A percentile compares a stretch with the other conserved stretches of the same genome.
These are phyloP conservation scores for Mucor ambiguus DNA, from an alignment of 371 early-diverging fungal genomes.

Conservation along the genomic window DNA sequence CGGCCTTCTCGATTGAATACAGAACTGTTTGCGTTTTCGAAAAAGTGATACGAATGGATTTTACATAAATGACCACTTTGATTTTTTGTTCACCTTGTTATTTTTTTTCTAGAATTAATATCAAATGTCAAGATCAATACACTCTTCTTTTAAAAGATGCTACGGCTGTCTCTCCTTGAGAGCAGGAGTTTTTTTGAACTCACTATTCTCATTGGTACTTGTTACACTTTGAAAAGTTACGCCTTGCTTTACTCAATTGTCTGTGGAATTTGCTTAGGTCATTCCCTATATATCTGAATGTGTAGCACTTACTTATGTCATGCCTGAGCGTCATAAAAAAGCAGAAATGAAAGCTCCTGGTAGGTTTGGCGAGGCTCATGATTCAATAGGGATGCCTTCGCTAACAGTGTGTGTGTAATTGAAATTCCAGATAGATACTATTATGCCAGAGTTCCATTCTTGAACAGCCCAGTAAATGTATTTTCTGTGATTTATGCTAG, in stretches of 20 bases:
- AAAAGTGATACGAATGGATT: too few relatives aligned
- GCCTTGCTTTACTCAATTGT: too few relatives aligned
- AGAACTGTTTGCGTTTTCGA: too few relatives aligned
- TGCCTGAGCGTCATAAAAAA: too few relatives aligned
- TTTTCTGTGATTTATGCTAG: not conserved
- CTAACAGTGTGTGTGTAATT: not conserved
- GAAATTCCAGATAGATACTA: not conserved
- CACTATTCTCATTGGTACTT: not conserved
- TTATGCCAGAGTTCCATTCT: not conserved
- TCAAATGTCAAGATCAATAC: not conserved
- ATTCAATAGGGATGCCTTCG: too few relatives aligned
- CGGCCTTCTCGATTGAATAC: too few relatives aligned
- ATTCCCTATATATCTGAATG: not conserved
- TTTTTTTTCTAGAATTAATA: not conserved
- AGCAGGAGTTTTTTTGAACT: not conserved
- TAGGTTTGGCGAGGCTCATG: too few relatives aligned
- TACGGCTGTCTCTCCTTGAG: not conserved
- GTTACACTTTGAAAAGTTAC: too few relatives aligned
- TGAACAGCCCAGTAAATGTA: not conserved
- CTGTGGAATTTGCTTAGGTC: not conserved
- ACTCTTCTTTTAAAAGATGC: not conserved
- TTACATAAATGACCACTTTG: too few relatives aligned
- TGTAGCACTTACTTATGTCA: too few relatives aligned
- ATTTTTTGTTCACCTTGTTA: too few relatives aligned
- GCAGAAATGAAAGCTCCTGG: not conserved